A percentile compares a stretch with the other conserved stretches of the same genome.
These are phyloP conservation scores for Zostera marina DNA, from an alignment of 116 monocot genomes.

Conservation along the genomic window DNA sequence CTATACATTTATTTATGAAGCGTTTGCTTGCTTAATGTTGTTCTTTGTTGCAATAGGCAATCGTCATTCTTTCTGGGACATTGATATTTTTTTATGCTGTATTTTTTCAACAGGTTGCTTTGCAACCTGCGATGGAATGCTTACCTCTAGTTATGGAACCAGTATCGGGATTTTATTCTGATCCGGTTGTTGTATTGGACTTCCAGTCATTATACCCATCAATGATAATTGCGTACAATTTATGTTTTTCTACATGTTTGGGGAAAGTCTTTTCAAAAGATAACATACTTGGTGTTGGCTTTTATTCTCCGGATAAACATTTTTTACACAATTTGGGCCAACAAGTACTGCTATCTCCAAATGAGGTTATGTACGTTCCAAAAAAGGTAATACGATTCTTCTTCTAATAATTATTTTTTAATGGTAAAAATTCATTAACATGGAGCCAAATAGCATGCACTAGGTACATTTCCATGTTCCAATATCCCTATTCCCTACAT, in stretches of 20 bases:
- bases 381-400: constrained; percentile 28
- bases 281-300: constrained; percentile 65
- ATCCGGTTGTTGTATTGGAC: constrained; percentile 91
- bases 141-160: constrained; percentile 98
- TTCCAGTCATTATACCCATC: constrained; percentile 98
- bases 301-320: constrained; percentile 41
- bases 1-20: too few species aligned
- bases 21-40: too few species aligned
- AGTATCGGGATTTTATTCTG: constrained; percentile 80
- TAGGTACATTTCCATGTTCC: not conserved
- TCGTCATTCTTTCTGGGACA: not conserved
- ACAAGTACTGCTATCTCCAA: constrained; percentile 54
- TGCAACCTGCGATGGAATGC: constrained; percentile 98
- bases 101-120: constrained; percentile 52
- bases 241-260: constrained; percentile 83
- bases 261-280: constrained; percentile 57
- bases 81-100: not conserved
- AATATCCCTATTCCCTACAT: not conserved
- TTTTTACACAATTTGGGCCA: constrained; percentile 37
- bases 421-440: not conserved
- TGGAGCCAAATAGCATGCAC: not conserved
- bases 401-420: not conserved
- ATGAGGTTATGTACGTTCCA: constrained; percentile 77
- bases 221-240: constrained; percentile 98
- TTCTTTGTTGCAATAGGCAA: not conserved